Evolutionary conservation across 2,329 filamentous ascomycete genomes (phyloP).

Genomic region (Plectosphaerella sp.): DNA sequence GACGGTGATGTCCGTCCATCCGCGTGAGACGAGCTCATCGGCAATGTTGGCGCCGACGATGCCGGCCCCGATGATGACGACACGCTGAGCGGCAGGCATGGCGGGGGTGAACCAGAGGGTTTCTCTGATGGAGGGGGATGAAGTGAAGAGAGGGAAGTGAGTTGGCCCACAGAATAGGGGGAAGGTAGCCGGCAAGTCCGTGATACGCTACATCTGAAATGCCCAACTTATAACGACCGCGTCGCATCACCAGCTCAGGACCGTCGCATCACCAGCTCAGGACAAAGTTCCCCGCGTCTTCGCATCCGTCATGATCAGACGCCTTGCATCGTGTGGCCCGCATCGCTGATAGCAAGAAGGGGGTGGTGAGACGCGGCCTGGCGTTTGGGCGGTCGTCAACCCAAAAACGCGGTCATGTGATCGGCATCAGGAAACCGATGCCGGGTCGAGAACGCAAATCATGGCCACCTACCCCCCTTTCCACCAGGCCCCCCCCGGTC

Average conservation of each 20-base stretch:
- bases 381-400: no score
- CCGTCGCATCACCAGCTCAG: no score
- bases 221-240: constrained; percentile 2
- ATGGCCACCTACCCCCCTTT: no score
- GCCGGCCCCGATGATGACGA: constrained; percentile 59
- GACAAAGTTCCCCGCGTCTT: constrained; percentile 1
- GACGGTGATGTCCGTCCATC: constrained; percentile 61
- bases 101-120: background rate
- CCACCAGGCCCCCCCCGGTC: background rate
- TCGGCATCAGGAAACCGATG: constrained; percentile 12
- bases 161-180: background rate
- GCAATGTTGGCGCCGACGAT: constrained; percentile 62
- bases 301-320: no score
- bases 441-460: constrained; percentile 4
- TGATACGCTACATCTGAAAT: constrained; percentile 2
- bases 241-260: no score
- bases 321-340: no score
- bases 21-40: constrained; percentile 57
- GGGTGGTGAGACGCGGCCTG: no score
- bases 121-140: background rate
- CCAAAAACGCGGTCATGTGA: constrained; percentile 13
- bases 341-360: no score
- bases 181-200: background rate
- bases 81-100: constrained; percentile 33
- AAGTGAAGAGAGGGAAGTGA: background rate